These are phyloP conservation scores for Pezicula carpinea DNA, from an alignment of 2,329 filamentous ascomycete genomes.

Conservation along the genomic window DNA sequence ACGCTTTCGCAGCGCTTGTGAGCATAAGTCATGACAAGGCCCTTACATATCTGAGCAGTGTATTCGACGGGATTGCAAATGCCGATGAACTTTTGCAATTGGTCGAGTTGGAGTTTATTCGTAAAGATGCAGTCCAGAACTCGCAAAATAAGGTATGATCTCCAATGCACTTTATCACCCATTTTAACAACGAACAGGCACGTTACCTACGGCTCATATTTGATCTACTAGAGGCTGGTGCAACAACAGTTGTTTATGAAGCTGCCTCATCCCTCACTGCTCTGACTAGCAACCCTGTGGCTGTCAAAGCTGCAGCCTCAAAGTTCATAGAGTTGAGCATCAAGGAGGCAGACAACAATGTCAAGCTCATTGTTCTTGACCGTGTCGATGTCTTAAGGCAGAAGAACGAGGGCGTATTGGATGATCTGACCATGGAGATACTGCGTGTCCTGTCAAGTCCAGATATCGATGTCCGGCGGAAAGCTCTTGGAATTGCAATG, in stretches of 20 bases:
- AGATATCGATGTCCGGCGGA: constrained; percentile 91
- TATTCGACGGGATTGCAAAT: constrained; percentile 91
- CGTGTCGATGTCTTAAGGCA: constrained; percentile 83
- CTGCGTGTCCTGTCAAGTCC: constrained; percentile 90
- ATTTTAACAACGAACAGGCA: constrained; percentile 49
- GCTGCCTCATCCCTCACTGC: constrained; percentile 92
- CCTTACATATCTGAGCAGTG: constrained; percentile 77
- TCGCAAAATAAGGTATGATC: constrained; percentile 78
- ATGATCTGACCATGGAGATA: constrained; percentile 96
- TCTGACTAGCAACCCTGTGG: constrained; percentile 92
- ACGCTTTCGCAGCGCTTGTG: constrained; percentile 88
- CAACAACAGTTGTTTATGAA: constrained; percentile 95
- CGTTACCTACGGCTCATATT: constrained; percentile 93
- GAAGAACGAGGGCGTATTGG: constrained; percentile 85
- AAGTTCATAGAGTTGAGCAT: constrained; percentile 98
- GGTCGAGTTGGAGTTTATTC: constrained; percentile 93
- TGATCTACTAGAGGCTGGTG: constrained; percentile 86
- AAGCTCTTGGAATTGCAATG: constrained; percentile 83
- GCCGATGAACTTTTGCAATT: constrained; percentile 91
- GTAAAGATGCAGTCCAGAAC: constrained; percentile 95
- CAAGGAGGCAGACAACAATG: constrained; percentile 98
- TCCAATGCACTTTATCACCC: background rate
- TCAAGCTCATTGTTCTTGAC: constrained; percentile 96
- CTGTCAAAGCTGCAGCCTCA: constrained; percentile 89
- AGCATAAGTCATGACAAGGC: constrained; percentile 93